Evolutionary conservation across 2,329 filamentous ascomycete genomes (phyloP).

Genomic region (Aspergillus terreus): DNA sequence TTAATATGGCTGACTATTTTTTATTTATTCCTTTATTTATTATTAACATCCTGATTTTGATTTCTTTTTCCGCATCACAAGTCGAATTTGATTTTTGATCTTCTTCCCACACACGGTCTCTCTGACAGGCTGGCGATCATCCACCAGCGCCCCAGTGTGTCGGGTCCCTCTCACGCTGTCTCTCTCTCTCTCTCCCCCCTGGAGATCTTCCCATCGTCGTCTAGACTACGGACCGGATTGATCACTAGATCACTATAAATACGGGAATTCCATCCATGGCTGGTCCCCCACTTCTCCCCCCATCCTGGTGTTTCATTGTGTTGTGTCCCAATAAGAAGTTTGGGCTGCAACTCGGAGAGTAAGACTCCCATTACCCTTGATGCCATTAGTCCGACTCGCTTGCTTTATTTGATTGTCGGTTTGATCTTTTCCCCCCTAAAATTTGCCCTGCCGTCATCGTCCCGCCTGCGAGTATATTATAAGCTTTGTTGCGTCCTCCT

Average conservation of each 20-base stretch:
- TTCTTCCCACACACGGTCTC: not conserved
- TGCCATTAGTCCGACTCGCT: not conserved
- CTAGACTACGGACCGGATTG: not conserved
- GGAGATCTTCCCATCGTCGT: not conserved
- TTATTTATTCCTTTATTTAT: no score
- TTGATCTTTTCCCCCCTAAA: no score
- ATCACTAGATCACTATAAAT: slow-evolving; percentile 2
- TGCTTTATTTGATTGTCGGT: no score
- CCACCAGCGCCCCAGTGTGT: not conserved
- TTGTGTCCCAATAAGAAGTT: slow-evolving; percentile 5
- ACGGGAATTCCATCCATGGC: slow-evolving; percentile 6
- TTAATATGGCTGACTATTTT: not conserved
- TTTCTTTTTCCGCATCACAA: not conserved
- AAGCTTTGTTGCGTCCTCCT: slow-evolving; percentile 3
- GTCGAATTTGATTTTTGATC: not conserved
- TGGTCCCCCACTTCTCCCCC: slow-evolving; percentile 2
- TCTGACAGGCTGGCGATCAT: no score
- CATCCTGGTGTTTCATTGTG: slow-evolving; percentile 4
- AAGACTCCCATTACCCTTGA: not conserved
- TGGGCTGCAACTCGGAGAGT: slow-evolving; percentile 10
- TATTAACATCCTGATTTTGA: not conserved
- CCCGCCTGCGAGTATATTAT: not conserved
- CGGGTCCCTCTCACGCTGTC: not conserved
- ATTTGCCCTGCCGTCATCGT: not conserved
- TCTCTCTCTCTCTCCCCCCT: not conserved